Evolutionary conservation across 2,329 filamentous ascomycete genomes (phyloP), one percentile per base, ranked within the genome.

Genomic region (Cladophialophora carrionii): DNA sequence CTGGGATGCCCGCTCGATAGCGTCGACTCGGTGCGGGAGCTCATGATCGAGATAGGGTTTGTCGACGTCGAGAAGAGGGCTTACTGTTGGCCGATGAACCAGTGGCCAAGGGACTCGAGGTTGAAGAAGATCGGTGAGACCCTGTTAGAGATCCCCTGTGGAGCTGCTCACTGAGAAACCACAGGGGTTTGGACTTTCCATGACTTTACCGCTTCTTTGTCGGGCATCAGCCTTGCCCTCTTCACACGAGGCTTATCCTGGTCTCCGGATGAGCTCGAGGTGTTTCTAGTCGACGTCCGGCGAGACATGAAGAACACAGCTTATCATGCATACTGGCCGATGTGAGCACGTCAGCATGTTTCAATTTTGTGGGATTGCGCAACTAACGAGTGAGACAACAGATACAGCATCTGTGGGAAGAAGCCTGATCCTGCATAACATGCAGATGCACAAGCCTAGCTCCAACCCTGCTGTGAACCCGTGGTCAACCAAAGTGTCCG

Each of bases 281-380:
- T 73, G 1, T 71, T 78, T 22, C 65, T 78, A 12, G 70, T 72
- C 5, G 70, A 75, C 22, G 72, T 76, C 0, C 70, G 76, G 37
- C 74, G 71, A 29, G 75, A 78, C 60, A 69, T 77, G 66, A 69
- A 70, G 57, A 71, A 77, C 60, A 70, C 68, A 8, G 73, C 68
- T 46, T 72, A 76, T 46, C 76, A 78, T 67, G 69, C 64, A 49
- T 63, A 52, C 26, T 66, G 64, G 64, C 64, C 64, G 26, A 58
- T 66, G 64, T 66, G 32, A 61, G 64, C 37, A 56, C 29, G 17
- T 32, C 55, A 4, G 14, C 20, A 31, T 32, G 57, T 41, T 31
- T 56, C 26, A 37, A 12, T n/a, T 32, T 12, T 31, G 32, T 55
- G 56, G n/a, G 37, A 37, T 49, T 14, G 59, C 37, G 34, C 34